Evolutionary conservation across 1,284 basidiomycete species (phyloP), one percentile per base, ranked within the genome.

Genomic region (Xanthoconium separans): DNA sequence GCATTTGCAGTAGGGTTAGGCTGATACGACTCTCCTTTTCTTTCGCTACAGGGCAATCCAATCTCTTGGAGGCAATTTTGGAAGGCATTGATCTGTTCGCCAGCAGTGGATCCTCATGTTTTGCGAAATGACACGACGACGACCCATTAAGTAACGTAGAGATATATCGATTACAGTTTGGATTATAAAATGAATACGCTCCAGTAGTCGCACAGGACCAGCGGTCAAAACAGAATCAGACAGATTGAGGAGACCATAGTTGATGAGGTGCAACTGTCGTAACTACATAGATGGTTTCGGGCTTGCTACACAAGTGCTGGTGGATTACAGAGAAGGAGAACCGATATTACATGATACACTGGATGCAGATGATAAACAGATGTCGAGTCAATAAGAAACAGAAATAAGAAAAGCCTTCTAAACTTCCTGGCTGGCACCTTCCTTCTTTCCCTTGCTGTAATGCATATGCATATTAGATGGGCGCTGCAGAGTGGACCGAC

Each of bases 21-120:
- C 55, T 57, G 50, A 59, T 36, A 42, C 9, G 42, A 47, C 37
- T 34, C 31, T 18, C 27, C 3, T 22, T 53, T 40, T 33, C 43
- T 43, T 27, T 31, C 1, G 22, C 9, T 47, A 36, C 44, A 88
- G 85, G 87, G 87, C 1, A 87, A 81, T 63, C 87, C 87, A 27
- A 83, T 90, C 45, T 86, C 84, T 34, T 90, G 87, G 87, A 73
- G 87, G 46, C 76, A 81, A 66, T 72, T 89, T 39, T 90, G 87
- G 86, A 88, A 83, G 63, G 74, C 73, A 7, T 58, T 89, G 41
- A 78, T 88, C 40, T 61, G 70, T 58, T 79, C 77, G 9, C 68
- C 73, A 1, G 58, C 64, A 2, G 73, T 90, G 5, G 77, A 77
- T 51, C 83, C 83, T 8, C 78, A 85, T 67, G 86, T 89, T 11